Evolutionary conservation across 2,329 filamentous ascomycete genomes (phyloP), one percentile per base, ranked within the genome.

Genomic region (Thielaviopsis populi): DNA sequence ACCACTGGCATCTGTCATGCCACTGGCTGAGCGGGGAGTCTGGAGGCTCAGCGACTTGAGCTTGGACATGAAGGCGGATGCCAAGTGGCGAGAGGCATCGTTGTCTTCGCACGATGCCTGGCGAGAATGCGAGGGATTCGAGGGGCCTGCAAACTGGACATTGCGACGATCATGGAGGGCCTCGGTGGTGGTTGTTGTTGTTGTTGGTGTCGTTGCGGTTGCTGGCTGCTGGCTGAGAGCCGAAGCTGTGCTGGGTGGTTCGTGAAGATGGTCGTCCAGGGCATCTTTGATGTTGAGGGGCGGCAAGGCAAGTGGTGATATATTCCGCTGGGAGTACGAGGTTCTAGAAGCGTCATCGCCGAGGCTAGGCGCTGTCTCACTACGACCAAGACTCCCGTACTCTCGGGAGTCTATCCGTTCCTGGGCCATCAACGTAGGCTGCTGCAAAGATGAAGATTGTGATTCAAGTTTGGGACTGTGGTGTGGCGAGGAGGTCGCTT

Each of bases 31-130:
- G n/a, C 65, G 66, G n/a, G 79, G 74, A n/a, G 74, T 73, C 63
- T 81, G 80, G 13, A 78, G 72, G 24, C 88, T 83, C 63, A 95
- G 76, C 2, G 88, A 86, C 71, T 88, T 90, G 67, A 95, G 74
- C 72, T 87, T 91, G 19, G 86, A 86, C 74, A 95, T 89, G 68
- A 95, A 80, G 27, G 86, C 86, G 24, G 81, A 77, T 66, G 80
- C 79, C 24, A 81, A 81, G 73, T 84, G 86, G 64, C 75, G 77
- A 15, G 77, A 73, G 8, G 76, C 75, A 43, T 88, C 87, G n/a
- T 74, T 78, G 61, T 87, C 84, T 56, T 87, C 84, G 75, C 81
- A 81, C 3, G 87, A 89, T 41, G 82, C 80, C 53, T 86, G 80
- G 65, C 84, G 79, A 40, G 80, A 82, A 68, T 84, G 82, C 22